A percentile compares a stretch with the other conserved stretches of the same genome.
These are phyloP conservation scores for Solanum sitiens DNA, from an alignment of 257 asterid genomes.

Conservation along the genomic window DNA sequence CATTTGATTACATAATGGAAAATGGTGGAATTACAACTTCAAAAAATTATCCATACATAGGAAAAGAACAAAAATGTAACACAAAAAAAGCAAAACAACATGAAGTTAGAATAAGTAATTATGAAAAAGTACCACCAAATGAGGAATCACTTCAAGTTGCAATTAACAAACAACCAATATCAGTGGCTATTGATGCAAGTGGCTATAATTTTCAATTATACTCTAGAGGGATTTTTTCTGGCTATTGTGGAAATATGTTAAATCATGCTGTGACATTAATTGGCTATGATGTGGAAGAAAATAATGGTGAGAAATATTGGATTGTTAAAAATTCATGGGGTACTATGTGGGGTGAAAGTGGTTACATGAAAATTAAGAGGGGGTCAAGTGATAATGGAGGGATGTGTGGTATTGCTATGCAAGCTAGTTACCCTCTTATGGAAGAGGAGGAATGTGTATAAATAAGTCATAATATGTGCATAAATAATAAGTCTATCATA, in stretches of 20 bases:
- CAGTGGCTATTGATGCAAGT: conserved; percentile 50
- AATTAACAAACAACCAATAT: conserved; percentile 48
- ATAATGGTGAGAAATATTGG: conserved; percentile 37
- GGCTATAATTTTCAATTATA: conserved; percentile 34
- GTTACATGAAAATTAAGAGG: conserved; percentile 41
- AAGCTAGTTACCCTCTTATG: conserved; percentile 48
- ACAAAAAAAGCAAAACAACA: not conserved
- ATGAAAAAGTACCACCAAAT: conserved; percentile 17
- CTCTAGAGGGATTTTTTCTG: conserved; percentile 38
- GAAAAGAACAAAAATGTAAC: conserved; percentile 23
- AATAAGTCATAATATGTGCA: too few species aligned
- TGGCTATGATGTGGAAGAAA: conserved; percentile 36
- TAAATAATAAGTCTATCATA: not conserved
- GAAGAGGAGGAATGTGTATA: not conserved
- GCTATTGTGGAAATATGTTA: conserved; percentile 25
- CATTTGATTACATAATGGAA: conserved; percentile 30
- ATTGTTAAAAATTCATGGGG: conserved; percentile 75
- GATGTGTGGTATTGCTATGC: conserved; percentile 41
- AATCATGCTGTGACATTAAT: conserved; percentile 48
- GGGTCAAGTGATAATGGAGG: conserved; percentile 15
- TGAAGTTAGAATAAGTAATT: conserved; percentile 37
- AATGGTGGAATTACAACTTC: conserved; percentile 43
- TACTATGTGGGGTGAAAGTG: conserved; percentile 42
- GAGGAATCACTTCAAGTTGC: conserved; percentile 41
- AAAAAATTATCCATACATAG: conserved; percentile 34